These are phyloP conservation scores for Ceratobasidium sp. DNA, from an alignment of 1,284 basidiomycete genomes.

Conservation along the genomic window DNA sequence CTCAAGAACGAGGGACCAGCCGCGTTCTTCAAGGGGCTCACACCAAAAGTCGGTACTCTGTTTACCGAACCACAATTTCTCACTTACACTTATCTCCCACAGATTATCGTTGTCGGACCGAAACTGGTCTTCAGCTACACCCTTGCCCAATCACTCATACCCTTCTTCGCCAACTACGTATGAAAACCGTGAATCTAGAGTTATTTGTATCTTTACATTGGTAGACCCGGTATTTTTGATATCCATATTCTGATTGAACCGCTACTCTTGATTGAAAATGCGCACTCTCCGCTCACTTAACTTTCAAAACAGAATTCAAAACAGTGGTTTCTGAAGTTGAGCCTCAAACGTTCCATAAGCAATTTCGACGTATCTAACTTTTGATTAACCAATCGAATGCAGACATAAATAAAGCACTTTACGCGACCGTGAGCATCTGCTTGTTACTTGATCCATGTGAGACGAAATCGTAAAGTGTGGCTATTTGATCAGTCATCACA, in stretches of 20 bases:
- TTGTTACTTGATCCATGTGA: too few species aligned
- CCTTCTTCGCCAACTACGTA: slow-evolving; percentile 90
- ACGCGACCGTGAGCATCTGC: too few species aligned
- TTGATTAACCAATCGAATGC: too few species aligned
- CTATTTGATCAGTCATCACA: too few species aligned
- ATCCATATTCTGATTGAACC: neutral
- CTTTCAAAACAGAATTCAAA: neutral
- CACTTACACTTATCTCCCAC: neutral
- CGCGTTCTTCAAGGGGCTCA: slow-evolving; percentile 98
- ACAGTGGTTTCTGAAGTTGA: too few species aligned
- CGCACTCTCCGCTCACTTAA: slow-evolving; percentile 7
- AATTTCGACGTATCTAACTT: too few species aligned
- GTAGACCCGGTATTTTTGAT: neutral
- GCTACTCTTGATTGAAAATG: neutral
- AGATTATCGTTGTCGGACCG: slow-evolving; percentile 97
- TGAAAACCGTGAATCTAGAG: slow-evolving; percentile 54
- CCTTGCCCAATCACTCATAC: slow-evolving; percentile 95
- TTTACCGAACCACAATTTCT: neutral
- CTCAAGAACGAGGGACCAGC: slow-evolving; percentile 85
- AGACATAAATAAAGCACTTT: too few species aligned
- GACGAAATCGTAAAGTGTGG: too few species aligned
- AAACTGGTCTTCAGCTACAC: slow-evolving; percentile 99
- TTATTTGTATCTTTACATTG: slow-evolving; percentile 1
- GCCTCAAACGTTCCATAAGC: too few species aligned
- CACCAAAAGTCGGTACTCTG: slow-evolving; percentile 79